Evolutionary conservation across 768 basidiomycete genomes (phyloP).

Genomic region (Termitomyces sp.): DNA sequence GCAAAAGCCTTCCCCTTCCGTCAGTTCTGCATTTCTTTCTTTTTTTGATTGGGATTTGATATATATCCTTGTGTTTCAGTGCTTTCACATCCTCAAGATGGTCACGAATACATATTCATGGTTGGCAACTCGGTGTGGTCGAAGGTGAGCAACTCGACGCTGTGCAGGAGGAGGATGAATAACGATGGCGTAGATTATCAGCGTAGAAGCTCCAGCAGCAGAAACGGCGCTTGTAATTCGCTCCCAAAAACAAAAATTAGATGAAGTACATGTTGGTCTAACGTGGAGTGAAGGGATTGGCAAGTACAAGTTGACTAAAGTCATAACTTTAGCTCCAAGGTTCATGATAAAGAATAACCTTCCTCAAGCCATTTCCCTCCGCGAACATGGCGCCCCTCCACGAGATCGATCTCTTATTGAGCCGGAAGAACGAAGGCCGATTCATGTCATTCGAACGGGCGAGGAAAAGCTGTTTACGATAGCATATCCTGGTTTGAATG

Average conservation of each 20-base stretch:
- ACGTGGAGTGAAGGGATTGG: constrained; percentile 94
- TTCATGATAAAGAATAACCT: constrained; percentile 87
- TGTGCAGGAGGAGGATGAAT: neutral
- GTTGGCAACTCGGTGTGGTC: constrained; percentile 88
- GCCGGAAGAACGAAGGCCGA: constrained; percentile 62
- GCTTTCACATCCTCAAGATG: constrained; percentile 77
- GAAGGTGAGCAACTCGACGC: constrained; percentile 39
- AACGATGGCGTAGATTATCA: constrained; percentile 34
- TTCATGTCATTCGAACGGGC: constrained; percentile 61
- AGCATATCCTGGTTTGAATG: constrained; percentile 80
- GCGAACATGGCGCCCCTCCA: constrained; percentile 76
- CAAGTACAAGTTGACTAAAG: constrained; percentile 94
- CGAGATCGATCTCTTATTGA: constrained; percentile 54
- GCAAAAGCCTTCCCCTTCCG: constrained; percentile 69
- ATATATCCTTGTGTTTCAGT: constrained; percentile 37
- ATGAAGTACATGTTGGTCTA: constrained; percentile 76
- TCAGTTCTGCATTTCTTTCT: constrained; percentile 34
- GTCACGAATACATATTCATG: constrained; percentile 80
- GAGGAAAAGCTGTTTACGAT: constrained; percentile 76
- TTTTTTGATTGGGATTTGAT: neutral
- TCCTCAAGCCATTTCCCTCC: constrained; percentile 61
- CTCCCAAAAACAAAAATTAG: constrained; percentile 52
- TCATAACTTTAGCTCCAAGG: constrained; percentile 86
- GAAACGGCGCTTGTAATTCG: constrained; percentile 76
- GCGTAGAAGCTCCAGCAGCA: constrained; percentile 89